Percentiles rank a stretch among this genome's conserved stretches.
phyloP scores from a whole-genome alignment of 495 filamentous ascomycete genomes.

The Penicillium cosmopolitanum region DNA sequence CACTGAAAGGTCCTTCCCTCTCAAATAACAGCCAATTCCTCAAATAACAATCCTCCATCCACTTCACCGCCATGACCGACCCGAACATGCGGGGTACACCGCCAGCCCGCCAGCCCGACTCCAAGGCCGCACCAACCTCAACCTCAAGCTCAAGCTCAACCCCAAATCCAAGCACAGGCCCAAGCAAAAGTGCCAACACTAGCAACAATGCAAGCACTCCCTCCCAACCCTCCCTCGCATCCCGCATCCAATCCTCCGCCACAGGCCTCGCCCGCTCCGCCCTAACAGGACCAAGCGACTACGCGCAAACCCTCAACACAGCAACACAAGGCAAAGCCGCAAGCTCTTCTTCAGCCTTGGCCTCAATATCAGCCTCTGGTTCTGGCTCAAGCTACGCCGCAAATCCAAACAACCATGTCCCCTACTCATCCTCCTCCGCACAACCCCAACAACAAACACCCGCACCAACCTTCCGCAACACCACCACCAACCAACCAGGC shows the following conservation, averaged over 20 bases:
- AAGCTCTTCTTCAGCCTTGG: neutral
- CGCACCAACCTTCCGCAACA: neutral
- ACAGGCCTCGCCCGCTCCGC: slow-evolving; percentile 36
- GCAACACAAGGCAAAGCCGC: slow-evolving; percentile 29
- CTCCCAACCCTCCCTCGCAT: slow-evolving; percentile 33
- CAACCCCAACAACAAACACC: neutral
- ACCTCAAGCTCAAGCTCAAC: slow-evolving; percentile 2
- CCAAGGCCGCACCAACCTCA: neutral
- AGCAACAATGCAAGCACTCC: neutral
- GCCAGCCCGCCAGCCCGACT: slow-evolving; percentile 8
- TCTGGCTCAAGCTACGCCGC: neutral
- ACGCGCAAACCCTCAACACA: slow-evolving; percentile 27
- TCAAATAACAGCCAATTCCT: neutral
- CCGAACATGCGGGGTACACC: slow-evolving; percentile 33
- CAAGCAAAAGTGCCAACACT: neutral
- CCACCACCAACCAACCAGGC: slow-evolving; percentile 6
- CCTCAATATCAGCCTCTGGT: neutral
- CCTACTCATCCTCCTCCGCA: neutral
- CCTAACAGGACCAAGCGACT: slow-evolving; percentile 22
- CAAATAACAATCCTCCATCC: neutral
- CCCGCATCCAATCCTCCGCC: slow-evolving; percentile 46
- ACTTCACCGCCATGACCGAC: slow-evolving; percentile 10
- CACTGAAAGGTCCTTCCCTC: neutral
- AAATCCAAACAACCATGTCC: neutral
- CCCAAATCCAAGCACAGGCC: neutral